Evolutionary conservation across 306 rosid species (phyloP).

Genomic region (Begonia loranthoides): DNA sequence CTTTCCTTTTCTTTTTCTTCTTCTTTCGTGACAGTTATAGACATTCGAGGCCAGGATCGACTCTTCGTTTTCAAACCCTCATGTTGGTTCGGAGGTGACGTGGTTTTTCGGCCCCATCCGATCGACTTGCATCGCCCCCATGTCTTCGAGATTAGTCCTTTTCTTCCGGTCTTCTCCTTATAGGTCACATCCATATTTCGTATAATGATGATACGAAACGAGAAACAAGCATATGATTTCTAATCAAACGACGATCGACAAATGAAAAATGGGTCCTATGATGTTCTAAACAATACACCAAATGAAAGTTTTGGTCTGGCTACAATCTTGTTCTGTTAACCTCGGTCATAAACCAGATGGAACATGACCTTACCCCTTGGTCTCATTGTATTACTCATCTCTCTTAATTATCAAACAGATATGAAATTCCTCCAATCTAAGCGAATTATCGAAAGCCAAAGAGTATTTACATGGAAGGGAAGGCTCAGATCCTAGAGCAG

Average conservation of each 20-base stretch:
- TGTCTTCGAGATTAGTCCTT: slow-evolving; percentile 46
- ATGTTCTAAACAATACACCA: no score
- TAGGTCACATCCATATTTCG: slow-evolving; percentile 11
- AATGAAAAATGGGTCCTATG: no score
- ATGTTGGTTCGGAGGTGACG: not conserved
- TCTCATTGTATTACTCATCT: slow-evolving; percentile 66
- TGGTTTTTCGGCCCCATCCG: slow-evolving; percentile 26
- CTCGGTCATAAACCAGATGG: slow-evolving; percentile 61
- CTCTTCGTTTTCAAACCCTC: slow-evolving; percentile 20
- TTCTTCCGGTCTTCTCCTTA: slow-evolving; percentile 18
- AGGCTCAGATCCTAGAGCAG: not conserved
- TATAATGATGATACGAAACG: no score
- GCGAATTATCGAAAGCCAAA: not conserved
- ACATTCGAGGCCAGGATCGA: slow-evolving; percentile 33
- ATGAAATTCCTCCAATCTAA: not conserved
- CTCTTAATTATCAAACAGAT: not conserved
- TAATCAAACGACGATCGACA: no score
- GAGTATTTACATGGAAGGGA: not conserved
- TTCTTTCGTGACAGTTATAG: not conserved
- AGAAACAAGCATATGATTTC: no score
- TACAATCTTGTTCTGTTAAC: slow-evolving; percentile 14
- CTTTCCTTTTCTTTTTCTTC: slow-evolving; percentile 9
- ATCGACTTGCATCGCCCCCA: slow-evolving; percentile 84
- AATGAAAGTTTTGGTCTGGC: no score
- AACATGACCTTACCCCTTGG: slow-evolving; percentile 49